Conservation (phyloP, 2,329 filamentous ascomycete genomes). For the Fusarium subtropicale region DNA sequence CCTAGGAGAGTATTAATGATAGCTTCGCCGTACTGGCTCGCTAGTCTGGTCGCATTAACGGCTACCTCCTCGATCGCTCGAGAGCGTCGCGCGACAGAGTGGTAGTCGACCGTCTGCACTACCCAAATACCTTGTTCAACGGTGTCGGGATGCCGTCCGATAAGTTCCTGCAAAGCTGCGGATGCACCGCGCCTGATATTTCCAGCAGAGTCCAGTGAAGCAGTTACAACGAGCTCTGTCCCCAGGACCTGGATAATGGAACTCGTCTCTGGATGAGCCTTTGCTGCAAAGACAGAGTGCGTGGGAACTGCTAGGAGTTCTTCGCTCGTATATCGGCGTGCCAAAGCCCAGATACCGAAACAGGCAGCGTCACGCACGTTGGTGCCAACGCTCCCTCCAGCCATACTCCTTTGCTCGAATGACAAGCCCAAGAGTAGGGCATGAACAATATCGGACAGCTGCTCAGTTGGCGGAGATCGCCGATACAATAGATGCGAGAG, state of each 20-base stretch:
- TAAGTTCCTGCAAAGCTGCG: constrained; percentile 91
- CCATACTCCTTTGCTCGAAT: constrained; percentile 89
- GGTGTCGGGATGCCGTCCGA: constrained; percentile 90
- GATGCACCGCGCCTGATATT: constrained; percentile 95
- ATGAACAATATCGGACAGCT: constrained; percentile 79
- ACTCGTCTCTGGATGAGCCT: constrained; percentile 50
- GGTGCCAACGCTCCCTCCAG: constrained; percentile 85
- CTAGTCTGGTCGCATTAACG: constrained; percentile 73
- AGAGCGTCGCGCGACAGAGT: constrained; percentile 87
- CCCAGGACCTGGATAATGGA: constrained; percentile 81
- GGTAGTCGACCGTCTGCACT: constrained; percentile 92
- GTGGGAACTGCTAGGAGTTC: constrained; percentile 76
- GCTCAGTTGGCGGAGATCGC: constrained; percentile 77
- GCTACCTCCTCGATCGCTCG: constrained; percentile 85
- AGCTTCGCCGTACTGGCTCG: constrained; percentile 75
- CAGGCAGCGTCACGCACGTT: constrained; percentile 96
- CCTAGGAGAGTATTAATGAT: constrained; percentile 77
- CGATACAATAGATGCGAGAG: constrained; percentile 88
- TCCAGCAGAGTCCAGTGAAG: constrained; percentile 87
- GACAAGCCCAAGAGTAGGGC: constrained; percentile 82
- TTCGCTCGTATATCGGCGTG: constrained; percentile 83
- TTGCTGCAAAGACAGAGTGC: constrained; percentile 57
- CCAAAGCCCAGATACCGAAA: constrained; percentile 94
- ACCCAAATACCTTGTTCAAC: constrained; percentile 84
- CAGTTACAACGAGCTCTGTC: constrained; percentile 82